These are phyloP conservation scores for Colletotrichum sp. DNA, from an alignment of 2,329 filamentous ascomycete genomes.

Conservation along the genomic window DNA sequence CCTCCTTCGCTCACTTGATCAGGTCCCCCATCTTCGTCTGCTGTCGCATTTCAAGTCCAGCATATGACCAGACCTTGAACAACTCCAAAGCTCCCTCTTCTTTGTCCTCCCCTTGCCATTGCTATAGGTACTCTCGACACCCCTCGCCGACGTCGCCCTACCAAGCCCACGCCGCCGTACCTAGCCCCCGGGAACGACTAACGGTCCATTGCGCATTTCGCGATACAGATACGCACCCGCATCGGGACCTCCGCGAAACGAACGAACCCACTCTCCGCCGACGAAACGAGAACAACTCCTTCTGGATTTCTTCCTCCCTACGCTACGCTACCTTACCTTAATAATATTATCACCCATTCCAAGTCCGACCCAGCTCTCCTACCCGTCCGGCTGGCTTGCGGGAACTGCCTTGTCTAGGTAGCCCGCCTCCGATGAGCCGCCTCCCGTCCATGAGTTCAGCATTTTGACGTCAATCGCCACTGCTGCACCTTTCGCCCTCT, in stretches of 20 bases:
- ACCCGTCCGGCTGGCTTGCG: neutral
- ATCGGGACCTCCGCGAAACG: neutral
- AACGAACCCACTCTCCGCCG: conserved; percentile 11
- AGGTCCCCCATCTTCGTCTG: neutral
- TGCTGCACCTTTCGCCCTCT: neutral
- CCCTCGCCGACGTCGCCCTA: neutral
- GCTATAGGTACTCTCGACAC: neutral
- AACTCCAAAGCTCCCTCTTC: neutral
- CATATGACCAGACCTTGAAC: neutral
- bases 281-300: neutral
- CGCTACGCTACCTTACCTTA: neutral
- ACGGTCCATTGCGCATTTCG: neutral
- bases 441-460: neutral
- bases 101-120: neutral
- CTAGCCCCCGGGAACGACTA: neutral
- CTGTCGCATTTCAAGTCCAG: neutral
- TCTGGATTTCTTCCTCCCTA: neutral
- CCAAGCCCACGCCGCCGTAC: neutral
- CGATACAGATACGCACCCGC: neutral
- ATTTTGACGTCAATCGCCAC: neutral
- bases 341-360: neutral
- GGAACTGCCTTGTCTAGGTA: neutral
- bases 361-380: neutral
- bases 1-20: neutral
- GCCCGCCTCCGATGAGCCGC: neutral